These are phyloP conservation scores for Jatropha podagrica DNA, from an alignment of 441 rosid genomes.

Conservation along the genomic window DNA sequence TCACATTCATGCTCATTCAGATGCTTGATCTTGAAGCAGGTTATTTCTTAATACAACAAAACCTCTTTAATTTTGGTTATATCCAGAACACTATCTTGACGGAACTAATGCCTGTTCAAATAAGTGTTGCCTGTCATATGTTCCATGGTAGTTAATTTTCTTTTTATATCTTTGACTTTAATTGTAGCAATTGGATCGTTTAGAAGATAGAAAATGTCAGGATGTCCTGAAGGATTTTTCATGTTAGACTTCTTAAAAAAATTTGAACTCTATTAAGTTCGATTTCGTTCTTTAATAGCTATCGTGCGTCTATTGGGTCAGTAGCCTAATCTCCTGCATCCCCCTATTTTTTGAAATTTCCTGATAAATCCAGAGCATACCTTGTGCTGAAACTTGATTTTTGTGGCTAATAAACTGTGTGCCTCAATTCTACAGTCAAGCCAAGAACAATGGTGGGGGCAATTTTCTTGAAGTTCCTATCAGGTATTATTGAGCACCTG, in stretches of 20 bases:
- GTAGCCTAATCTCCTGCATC: neutral
- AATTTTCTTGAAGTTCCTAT: conserved; percentile 75
- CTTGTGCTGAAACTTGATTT: too few species aligned
- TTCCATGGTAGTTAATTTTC: neutral
- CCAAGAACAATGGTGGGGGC: conserved; percentile 79
- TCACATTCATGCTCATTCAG: conserved; percentile 92
- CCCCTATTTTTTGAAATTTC: neutral
- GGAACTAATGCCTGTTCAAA: neutral
- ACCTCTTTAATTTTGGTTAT: neutral
- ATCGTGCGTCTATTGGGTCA: neutral
- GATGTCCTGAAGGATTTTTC: neutral
- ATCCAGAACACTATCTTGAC: neutral
- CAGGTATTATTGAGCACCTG: conserved; percentile 50
- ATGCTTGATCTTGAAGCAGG: conserved; percentile 99
- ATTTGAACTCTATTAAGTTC: neutral
- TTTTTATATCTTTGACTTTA: neutral
- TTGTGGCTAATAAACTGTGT: neutral
- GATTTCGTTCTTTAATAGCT: neutral
- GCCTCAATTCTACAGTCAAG: conserved; percentile 54
- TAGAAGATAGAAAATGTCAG: neutral
- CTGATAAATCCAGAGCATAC: too few species aligned
- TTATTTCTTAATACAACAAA: conserved; percentile 17
- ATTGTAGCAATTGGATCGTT: neutral
- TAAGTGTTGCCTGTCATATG: neutral
- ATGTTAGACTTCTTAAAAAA: neutral